Percentiles rank a stretch among this genome's conserved stretches.
phyloP scores from a whole-genome alignment of 768 basidiomycete species.

The Lentinula guzmanii region DNA sequence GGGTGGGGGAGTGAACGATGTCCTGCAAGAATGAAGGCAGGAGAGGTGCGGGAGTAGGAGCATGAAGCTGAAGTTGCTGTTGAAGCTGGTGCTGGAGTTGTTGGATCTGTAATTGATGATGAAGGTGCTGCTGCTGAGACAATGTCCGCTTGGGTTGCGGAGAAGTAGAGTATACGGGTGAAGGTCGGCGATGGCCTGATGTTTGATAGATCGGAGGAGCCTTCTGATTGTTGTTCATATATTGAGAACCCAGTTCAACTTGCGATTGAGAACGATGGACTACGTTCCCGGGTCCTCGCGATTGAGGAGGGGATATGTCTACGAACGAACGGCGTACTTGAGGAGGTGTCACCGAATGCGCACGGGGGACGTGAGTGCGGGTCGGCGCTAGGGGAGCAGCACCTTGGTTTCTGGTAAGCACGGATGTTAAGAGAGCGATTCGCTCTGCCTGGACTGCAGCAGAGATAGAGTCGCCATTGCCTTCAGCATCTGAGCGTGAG shows the following conservation, averaged over 20 bases:
- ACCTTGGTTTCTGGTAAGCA: constrained; percentile 54
- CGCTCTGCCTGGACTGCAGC: constrained; percentile 81
- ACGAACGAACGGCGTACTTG: constrained; percentile 34
- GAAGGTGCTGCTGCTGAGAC: constrained; percentile 14
- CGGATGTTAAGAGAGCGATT: constrained; percentile 71
- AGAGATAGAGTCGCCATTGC: constrained; percentile 84
- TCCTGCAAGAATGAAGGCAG: constrained; percentile 78
- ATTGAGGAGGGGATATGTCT: constrained; percentile 25
- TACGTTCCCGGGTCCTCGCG: constrained; percentile 16
- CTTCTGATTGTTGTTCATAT: constrained; percentile 19
- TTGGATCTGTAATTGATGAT: constrained; percentile 13
- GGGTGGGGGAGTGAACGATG: constrained; percentile 61
- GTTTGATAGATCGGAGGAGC: constrained; percentile 69
- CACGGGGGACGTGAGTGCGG: constrained; percentile 22
- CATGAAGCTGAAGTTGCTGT: constrained; percentile 20
- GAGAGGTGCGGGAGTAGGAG: constrained; percentile 41
- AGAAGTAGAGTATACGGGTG: constrained; percentile 32
- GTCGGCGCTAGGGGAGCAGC: constrained; percentile 12
- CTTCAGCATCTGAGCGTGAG: constrained; percentile 66
- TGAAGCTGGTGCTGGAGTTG: constrained; percentile 11
- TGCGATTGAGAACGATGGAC: constrained; percentile 52
- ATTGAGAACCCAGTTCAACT: constrained; percentile 39
- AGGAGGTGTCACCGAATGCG: constrained; percentile 42
- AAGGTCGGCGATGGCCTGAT: constrained; percentile 34
- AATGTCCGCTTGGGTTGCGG: constrained; percentile 17